phyloP scores from a whole-genome alignment of 2,329 filamentous ascomycete genomes.

The Acrocalymma vagum region DNA sequence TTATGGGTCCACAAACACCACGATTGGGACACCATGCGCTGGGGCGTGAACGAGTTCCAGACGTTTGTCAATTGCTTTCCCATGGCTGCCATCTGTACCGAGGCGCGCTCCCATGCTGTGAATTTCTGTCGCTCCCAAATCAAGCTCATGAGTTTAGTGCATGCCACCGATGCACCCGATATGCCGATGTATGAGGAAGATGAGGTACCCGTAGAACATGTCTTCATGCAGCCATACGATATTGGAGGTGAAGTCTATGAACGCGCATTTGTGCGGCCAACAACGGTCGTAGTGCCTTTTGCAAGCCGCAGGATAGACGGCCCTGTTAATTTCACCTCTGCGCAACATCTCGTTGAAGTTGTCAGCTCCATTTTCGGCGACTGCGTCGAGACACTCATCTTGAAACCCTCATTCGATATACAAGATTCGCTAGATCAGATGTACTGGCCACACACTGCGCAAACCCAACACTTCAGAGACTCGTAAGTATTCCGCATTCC shows the following conservation, averaged over 20 bases:
- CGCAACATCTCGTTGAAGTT: not conserved
- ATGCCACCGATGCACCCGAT: conserved; percentile 1
- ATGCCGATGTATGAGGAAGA: not conserved
- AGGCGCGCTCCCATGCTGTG: not conserved
- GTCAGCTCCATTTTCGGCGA: not conserved
- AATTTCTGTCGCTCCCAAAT: not conserved
- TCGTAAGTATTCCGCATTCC: not conserved
- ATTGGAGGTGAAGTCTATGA: too few relatives aligned
- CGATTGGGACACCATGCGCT: not conserved
- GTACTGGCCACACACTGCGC: not conserved
- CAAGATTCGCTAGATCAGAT: not conserved
- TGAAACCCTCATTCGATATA: not conserved
- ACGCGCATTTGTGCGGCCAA: not conserved
- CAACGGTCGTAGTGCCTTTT: not conserved
- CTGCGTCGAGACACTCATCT: conserved; percentile 1
- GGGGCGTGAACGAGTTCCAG: not conserved
- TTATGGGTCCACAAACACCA: not conserved
- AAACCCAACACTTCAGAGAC: not conserved
- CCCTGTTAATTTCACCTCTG: not conserved
- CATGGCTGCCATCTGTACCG: not conserved
- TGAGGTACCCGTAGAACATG: too few relatives aligned
- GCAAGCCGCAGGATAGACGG: not conserved
- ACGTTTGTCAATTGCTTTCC: not conserved
- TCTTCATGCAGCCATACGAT: too few relatives aligned
- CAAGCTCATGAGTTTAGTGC: not conserved